phyloP scores from a whole-genome alignment of 2,329 filamentous ascomycete genomes.

The Fusarium sp. region DNA sequence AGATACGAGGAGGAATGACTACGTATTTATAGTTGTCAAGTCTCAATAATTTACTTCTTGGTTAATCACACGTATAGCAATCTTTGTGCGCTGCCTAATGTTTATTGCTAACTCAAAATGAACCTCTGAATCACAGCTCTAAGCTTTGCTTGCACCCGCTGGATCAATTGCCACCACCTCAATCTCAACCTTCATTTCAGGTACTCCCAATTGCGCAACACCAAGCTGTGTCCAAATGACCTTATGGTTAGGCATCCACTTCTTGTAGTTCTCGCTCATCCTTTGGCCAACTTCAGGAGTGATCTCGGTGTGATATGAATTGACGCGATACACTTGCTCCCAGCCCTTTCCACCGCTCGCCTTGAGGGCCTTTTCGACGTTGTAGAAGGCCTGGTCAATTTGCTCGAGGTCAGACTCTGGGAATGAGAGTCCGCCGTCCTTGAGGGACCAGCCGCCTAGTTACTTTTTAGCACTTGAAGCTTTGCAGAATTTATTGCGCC shows the following conservation, averaged over 20 bases:
- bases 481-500: background rate
- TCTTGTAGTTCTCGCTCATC: slow-evolving; percentile 59
- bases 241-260: slow-evolving; percentile 62
- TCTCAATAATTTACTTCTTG: fast-evolving
- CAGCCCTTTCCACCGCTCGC: slow-evolving; percentile 65
- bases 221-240: slow-evolving; percentile 65
- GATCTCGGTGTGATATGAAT: slow-evolving; percentile 57
- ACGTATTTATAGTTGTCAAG: background rate
- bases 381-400: slow-evolving; percentile 64
- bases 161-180: slow-evolving; percentile 59
- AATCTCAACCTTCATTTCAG: slow-evolving; percentile 67
- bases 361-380: slow-evolving; percentile 63
- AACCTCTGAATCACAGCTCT: background rate
- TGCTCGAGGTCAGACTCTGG: slow-evolving; percentile 53
- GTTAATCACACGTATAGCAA: background rate
- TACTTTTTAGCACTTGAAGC: background rate
- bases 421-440: slow-evolving; percentile 48
- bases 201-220: slow-evolving; percentile 58
- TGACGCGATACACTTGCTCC: slow-evolving; percentile 62
- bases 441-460: slow-evolving; percentile 51
- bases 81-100: background rate
- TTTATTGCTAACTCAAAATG: background rate
- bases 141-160: slow-evolving; percentile 3
- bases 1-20: background rate
- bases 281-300: slow-evolving; percentile 53